Percentiles rank a stretch among this genome's conserved stretches.
Conservation (phyloP, 768 basidiomycete genomes). For the Mycena albidolilacea region DNA sequence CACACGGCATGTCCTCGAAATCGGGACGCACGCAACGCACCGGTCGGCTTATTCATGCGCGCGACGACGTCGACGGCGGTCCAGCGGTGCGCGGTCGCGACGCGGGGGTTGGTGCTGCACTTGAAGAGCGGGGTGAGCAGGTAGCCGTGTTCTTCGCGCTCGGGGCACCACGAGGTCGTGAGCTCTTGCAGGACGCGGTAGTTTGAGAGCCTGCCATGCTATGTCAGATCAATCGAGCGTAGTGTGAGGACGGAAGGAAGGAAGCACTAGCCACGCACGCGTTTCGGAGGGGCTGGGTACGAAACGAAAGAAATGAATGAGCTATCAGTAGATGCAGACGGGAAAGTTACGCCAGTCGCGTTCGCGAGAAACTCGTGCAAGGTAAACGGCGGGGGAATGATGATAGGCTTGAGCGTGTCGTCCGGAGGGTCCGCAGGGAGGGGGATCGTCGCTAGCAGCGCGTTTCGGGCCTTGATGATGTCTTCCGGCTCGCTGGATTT, state of each 20-base stretch:
- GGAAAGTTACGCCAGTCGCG: constrained; percentile 66
- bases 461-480: constrained; percentile 67
- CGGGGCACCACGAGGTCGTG: constrained; percentile 85
- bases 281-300: constrained; percentile 65
- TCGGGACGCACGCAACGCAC: constrained; percentile 49
- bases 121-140: constrained; percentile 82
- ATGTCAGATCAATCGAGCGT: neutral
- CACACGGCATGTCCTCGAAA: neutral
- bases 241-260: too few relatives aligned
- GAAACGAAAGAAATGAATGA: neutral
- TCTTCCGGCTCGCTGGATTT: constrained; percentile 57
- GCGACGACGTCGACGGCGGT: constrained; percentile 71
- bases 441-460: constrained; percentile 71
- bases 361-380: constrained; percentile 79
- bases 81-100: constrained; percentile 85
- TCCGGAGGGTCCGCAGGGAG: constrained; percentile 75
- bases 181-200: constrained; percentile 77
- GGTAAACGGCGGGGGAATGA: constrained; percentile 74
- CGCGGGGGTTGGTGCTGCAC: constrained; percentile 84
- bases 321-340: constrained; percentile 16
- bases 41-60: constrained; percentile 74
- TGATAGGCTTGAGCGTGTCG: constrained; percentile 77
- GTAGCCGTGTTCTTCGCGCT: constrained; percentile 88
- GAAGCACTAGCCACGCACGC: constrained; percentile 55
- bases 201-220: constrained; percentile 66